Evolutionary conservation across 805 yeast species (phyloP).

Genomic region (Cyberlindnera xylosilytica): DNA sequence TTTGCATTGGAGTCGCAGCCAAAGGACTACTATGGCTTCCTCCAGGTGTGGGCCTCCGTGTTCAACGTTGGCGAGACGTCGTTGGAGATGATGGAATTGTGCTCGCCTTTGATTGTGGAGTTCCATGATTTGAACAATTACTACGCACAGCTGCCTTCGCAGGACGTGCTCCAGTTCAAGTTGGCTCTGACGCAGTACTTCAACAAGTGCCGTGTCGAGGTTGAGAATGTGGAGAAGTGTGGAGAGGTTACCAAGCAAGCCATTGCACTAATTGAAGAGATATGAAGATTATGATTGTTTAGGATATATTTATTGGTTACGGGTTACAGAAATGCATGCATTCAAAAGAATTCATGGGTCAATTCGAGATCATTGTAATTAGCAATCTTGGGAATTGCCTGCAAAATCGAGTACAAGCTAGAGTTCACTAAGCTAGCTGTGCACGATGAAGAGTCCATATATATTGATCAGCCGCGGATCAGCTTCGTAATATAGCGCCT

Average conservation of each 20-base stretch:
- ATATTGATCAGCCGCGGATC: no score
- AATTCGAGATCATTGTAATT: no score
- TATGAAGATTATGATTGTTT: no score
- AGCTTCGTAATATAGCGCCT: no score
- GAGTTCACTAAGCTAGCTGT: no score
- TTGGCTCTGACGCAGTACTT: conserved; percentile 28
- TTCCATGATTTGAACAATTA: conserved; percentile 34
- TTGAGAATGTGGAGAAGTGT: conserved; percentile 3
- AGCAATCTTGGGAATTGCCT: no score
- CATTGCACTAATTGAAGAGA: conserved; percentile 14
- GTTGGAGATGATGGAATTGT: conserved; percentile 28
- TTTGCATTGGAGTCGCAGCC: conserved; percentile 16
- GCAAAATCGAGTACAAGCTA: no score
- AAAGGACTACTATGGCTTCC: conserved; percentile 30
- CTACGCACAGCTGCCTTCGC: conserved; percentile 25
- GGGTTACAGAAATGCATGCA: no score
- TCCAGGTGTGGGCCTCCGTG: conserved; percentile 29
- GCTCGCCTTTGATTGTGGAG: conserved; percentile 34
- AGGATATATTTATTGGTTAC: no score
- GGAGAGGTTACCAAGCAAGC: conserved; percentile 18
- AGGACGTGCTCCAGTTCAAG: conserved; percentile 31
- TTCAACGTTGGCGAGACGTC: conserved; percentile 4
- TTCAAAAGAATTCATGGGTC: no score
- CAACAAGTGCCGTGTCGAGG: conserved; percentile 2
- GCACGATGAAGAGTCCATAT: no score